Conservation (phyloP, 306 rosid species). For the Elaeagnus macrophylla region DNA sequence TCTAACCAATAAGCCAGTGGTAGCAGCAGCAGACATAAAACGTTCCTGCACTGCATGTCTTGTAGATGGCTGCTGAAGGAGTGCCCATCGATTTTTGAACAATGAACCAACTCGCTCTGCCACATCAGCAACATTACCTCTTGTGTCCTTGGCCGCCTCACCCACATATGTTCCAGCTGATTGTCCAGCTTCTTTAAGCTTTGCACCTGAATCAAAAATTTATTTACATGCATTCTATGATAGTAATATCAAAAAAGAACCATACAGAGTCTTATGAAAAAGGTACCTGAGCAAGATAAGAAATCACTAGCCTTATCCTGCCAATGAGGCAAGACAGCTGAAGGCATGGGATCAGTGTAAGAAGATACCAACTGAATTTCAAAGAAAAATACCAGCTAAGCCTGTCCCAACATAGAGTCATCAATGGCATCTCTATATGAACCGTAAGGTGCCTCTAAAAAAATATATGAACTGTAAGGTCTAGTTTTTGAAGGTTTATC, state of each 20-base stretch:
- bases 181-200: conserved; percentile 81
- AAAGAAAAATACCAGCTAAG: conserved; percentile 18
- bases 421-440: neutral
- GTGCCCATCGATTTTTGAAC: conserved; percentile 78
- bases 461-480: too few relatives aligned
- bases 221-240: conserved; percentile 5
- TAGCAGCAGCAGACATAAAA: conserved; percentile 79
- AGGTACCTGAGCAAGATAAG: conserved; percentile 80
- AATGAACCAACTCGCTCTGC: conserved; percentile 68
- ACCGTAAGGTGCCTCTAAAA: too few relatives aligned
- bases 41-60: conserved; percentile 87
- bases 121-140: conserved; percentile 62
- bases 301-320: conserved; percentile 80
- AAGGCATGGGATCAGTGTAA: conserved; percentile 66
- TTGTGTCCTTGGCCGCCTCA: conserved; percentile 83
- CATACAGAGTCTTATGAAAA: neutral
- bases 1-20: conserved; percentile 70
- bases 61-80: conserved; percentile 84
- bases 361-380: conserved; percentile 24
- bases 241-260: conserved; percentile 4
- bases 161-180: conserved; percentile 89
- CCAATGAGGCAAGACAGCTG: conserved; percentile 67
- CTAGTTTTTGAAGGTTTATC: neutral
- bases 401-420: conserved; percentile 30
- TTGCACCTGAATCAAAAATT: conserved; percentile 48